A percentile compares a stretch with the other conserved stretches of the same genome.
Conservation (phyloP, 1,284 basidiomycete species). For the Lentinula novae-zelandiae region DNA sequence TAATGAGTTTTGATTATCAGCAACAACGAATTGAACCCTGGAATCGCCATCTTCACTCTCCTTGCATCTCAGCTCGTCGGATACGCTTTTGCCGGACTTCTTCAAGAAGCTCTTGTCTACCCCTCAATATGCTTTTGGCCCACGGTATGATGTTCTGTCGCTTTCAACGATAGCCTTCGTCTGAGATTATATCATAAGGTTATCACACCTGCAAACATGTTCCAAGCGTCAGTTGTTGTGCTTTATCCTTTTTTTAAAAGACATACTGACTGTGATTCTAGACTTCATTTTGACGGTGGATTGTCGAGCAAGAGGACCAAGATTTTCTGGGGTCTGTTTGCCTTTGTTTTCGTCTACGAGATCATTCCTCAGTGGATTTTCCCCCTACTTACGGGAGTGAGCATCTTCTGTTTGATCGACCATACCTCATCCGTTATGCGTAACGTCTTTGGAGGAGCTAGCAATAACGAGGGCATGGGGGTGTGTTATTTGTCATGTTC, state of each 20-base stretch:
- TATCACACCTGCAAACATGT: conserved; percentile 13
- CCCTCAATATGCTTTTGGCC: conserved; percentile 17
- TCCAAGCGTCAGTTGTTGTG: neutral
- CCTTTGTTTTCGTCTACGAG: conserved; percentile 16
- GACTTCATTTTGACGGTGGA: conserved; percentile 15
- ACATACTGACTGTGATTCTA: neutral
- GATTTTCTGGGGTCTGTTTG: conserved; percentile 17
- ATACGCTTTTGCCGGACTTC: conserved; percentile 23
- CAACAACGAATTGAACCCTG: conserved; percentile 30
- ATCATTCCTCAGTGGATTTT: conserved; percentile 19
- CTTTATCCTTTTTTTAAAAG: no score
- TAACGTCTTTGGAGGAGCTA: conserved; percentile 9
- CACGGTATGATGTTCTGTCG: neutral
- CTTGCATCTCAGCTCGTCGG: conserved; percentile 27
- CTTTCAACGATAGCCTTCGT: neutral
- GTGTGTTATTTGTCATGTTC: conserved; percentile 4
- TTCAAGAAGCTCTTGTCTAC: conserved; percentile 16
- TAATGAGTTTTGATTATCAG: neutral
- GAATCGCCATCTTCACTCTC: conserved; percentile 33
- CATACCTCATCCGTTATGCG: conserved; percentile 3
- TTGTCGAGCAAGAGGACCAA: conserved; percentile 15
- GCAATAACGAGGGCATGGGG: conserved; percentile 18
- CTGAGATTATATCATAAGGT: neutral
- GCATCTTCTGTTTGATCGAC: conserved; percentile 13
- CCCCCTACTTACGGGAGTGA: conserved; percentile 16